These are phyloP conservation scores for Heliamphora pulchella DNA, from an alignment of 179 eudicot genomes.

Conservation along the genomic window DNA sequence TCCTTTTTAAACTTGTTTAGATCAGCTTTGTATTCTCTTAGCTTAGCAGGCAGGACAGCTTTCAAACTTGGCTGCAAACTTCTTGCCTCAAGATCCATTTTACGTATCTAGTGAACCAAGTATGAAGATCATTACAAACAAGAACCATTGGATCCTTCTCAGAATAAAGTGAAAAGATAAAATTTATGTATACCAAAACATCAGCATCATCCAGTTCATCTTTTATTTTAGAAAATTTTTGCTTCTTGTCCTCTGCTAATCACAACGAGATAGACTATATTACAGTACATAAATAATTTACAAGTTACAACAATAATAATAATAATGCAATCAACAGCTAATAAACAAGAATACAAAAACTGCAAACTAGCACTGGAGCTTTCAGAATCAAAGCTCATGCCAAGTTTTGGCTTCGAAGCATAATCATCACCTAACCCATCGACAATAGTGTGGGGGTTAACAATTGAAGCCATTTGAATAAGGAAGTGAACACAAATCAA, in stretches of 20 bases:
- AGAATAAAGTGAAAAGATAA: conserved; percentile 11
- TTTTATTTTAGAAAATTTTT: conserved; percentile 67
- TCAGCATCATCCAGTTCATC: conserved; percentile 87
- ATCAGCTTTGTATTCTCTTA: conserved; percentile 89
- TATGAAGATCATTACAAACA: background rate
- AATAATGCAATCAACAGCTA: background rate
- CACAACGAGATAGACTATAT: conserved; percentile 14
- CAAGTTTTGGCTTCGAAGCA: too few species aligned
- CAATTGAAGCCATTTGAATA: too few species aligned
- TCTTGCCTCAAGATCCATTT: conserved; percentile 99
- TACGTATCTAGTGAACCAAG: conserved; percentile 56
- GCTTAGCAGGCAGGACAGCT: conserved; percentile 89
- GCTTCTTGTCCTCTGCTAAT: conserved; percentile 58
- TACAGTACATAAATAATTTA: conserved; percentile 1
- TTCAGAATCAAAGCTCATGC: background rate
- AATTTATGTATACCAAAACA: conserved; percentile 56
- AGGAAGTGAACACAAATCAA: too few species aligned
- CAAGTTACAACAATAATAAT: background rate
- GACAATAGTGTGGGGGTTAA: too few species aligned
- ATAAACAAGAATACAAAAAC: background rate
- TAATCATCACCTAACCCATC: too few species aligned
- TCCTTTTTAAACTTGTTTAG: conserved; percentile 79
- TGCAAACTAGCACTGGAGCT: background rate
- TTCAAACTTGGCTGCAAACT: conserved; percentile 92
- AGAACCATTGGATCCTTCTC: background rate